phyloP scores from a whole-genome alignment of 2,329 filamentous ascomycete genomes.

The Daldinia eschscholtzii region DNA sequence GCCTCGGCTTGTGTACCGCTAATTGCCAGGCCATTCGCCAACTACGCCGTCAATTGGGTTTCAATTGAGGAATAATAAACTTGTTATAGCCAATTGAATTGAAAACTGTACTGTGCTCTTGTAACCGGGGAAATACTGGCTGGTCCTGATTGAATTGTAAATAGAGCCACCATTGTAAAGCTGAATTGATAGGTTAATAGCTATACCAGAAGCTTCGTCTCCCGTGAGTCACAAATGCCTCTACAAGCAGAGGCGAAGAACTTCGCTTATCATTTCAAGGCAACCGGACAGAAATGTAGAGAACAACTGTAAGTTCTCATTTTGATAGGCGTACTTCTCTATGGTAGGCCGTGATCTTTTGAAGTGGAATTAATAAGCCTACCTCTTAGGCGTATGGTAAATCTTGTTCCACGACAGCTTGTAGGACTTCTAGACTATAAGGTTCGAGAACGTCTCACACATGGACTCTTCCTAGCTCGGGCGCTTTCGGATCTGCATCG shows the following conservation, averaged over 20 bases:
- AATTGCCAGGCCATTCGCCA: conserved; percentile 23
- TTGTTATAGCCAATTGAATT: conserved; percentile 31
- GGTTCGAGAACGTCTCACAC: conserved; percentile 26
- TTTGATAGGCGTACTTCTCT: conserved; percentile 18
- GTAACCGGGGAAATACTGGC: background rate
- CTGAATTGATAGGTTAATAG: conserved; percentile 10
- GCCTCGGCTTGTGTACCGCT: conserved; percentile 7
- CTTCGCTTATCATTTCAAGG: conserved; percentile 18
- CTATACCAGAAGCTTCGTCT: background rate
- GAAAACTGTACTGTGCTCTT: conserved; percentile 9
- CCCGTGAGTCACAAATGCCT: background rate
- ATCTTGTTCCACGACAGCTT: conserved; percentile 21
- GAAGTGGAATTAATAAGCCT: conserved; percentile 23
- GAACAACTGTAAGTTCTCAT: conserved; percentile 13
- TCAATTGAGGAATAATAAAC: conserved; percentile 29
- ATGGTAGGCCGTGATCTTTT: background rate
- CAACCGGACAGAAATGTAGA: conserved; percentile 12
- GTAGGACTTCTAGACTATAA: conserved; percentile 18
- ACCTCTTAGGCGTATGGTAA: conserved; percentile 22
- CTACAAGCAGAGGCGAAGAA: background rate
- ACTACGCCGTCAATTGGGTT: conserved; percentile 35
- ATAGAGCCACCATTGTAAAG: conserved; percentile 1
- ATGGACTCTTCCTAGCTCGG: conserved; percentile 31
- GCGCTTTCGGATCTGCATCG: conserved; percentile 37
- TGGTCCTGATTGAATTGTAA: background rate